These are phyloP conservation scores for Xylariales sp. DNA, from an alignment of 2,329 filamentous ascomycete species.

Conservation along the genomic window DNA sequence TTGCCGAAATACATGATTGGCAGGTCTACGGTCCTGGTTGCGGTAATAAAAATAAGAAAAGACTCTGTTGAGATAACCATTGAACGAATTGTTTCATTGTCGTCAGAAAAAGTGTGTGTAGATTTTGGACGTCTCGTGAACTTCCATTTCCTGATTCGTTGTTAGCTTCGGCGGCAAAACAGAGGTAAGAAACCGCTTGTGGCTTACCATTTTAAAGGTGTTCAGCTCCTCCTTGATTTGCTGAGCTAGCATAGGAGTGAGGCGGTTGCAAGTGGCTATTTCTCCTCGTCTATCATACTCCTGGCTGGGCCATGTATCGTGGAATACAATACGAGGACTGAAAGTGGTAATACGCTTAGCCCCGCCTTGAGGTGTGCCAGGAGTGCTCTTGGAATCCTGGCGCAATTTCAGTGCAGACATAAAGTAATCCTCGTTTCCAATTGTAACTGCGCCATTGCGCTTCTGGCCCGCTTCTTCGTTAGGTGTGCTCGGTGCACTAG, in stretches of 20 bases:
- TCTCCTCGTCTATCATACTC: conserved; percentile 97
- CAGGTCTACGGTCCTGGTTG: conserved; percentile 25
- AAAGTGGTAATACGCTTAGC: conserved; percentile 67
- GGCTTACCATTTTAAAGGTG: conserved; percentile 94
- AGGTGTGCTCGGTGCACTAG: conserved; percentile 84
- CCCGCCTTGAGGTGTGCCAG: conserved; percentile 68
- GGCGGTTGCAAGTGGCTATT: conserved; percentile 93
- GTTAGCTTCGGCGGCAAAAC: no score
- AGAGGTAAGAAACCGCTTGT: no score
- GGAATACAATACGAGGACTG: conserved; percentile 88
- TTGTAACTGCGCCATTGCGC: conserved; percentile 65
- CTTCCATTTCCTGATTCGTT: conserved; percentile 99
- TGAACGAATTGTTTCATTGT: conserved; percentile 28
- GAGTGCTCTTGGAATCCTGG: conserved; percentile 74
- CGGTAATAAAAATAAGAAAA: conserved; percentile 24
- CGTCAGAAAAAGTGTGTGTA: conserved; percentile 99
- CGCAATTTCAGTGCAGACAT: conserved; percentile 69
- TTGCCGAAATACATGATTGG: conserved; percentile 45
- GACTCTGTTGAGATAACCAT: conserved; percentile 21
- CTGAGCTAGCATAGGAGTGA: conserved; percentile 95
- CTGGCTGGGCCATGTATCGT: conserved; percentile 92
- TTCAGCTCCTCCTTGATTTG: conserved; percentile 99
- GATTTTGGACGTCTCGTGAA: conserved; percentile 97
- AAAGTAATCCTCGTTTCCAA: conserved; percentile 88
- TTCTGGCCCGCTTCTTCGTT: conserved; percentile 70